phyloP scores from a whole-genome alignment of 352 stramenopile species.

The Pythium guiyangense region DNA sequence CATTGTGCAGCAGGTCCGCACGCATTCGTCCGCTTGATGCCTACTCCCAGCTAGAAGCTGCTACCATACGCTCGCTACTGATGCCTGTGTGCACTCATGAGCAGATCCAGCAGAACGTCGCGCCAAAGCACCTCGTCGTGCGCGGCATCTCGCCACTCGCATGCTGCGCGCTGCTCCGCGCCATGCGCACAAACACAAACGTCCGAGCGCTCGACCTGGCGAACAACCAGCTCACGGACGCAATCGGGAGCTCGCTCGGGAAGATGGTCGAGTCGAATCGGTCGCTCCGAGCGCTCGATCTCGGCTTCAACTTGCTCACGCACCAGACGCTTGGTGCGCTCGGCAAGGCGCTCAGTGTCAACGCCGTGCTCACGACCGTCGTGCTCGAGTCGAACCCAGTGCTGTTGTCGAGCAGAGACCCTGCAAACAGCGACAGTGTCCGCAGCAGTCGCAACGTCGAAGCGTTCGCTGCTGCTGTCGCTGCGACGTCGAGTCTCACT shows the following conservation, averaged over 20 bases:
- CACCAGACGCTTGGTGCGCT: conserved; percentile 27
- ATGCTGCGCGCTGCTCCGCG: conserved; percentile 51
- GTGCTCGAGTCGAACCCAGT: conserved; percentile 60
- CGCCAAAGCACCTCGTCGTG: conserved; percentile 41
- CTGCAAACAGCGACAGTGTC: not conserved
- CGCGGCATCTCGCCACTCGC: conserved; percentile 40
- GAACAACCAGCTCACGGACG: conserved; percentile 49
- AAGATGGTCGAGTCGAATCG: conserved; percentile 64
- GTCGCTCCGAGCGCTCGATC: conserved; percentile 38
- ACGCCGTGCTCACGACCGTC: conserved; percentile 45
- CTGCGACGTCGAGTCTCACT: conserved; percentile 33
- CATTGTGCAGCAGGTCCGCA: conserved; percentile 43
- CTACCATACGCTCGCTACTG: not conserved
- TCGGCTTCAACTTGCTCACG: conserved; percentile 57
- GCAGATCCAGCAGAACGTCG: conserved; percentile 46
- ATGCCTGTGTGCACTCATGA: not conserved
- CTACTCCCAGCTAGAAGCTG: not conserved
- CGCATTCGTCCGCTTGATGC: not conserved
- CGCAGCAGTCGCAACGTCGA: conserved; percentile 21
- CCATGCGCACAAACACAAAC: conserved; percentile 53
- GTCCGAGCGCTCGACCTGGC: conserved; percentile 54
- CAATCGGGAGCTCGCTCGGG: conserved; percentile 27
- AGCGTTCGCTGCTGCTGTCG: conserved; percentile 34
- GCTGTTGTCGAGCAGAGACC: conserved; percentile 26
- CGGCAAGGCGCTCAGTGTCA: conserved; percentile 31